A percentile compares a stretch with the other conserved stretches of the same genome.
These are phyloP conservation scores for Bipolaris cookei DNA, from an alignment of 2,329 filamentous ascomycete species.

Conservation along the genomic window DNA sequence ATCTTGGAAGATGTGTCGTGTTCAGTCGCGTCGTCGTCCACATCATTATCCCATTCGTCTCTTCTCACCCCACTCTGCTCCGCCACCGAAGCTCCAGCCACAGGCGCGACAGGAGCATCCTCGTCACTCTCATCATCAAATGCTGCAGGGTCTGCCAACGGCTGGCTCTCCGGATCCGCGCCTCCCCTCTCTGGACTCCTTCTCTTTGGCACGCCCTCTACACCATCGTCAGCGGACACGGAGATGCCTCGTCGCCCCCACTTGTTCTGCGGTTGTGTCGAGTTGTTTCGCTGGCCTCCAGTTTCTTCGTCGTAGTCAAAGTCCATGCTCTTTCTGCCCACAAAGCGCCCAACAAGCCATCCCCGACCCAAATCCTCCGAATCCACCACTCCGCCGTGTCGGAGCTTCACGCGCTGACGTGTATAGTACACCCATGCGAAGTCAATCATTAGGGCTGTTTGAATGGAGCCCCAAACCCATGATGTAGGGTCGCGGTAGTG, in stretches of 20 bases:
- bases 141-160: slow-evolving; percentile 54
- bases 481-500: slow-evolving; percentile 71
- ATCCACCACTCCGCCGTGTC: slow-evolving; percentile 86
- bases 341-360: slow-evolving; percentile 80
- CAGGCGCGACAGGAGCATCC: slow-evolving; percentile 31
- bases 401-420: slow-evolving; percentile 89
- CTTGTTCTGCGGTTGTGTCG: slow-evolving; percentile 48
- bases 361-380: slow-evolving; percentile 84
- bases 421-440: slow-evolving; percentile 98
- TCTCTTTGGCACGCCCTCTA: slow-evolving; percentile 44
- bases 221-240: slow-evolving; percentile 64
- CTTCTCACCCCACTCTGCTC: slow-evolving; percentile 43
- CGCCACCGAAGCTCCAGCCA: slow-evolving; percentile 11
- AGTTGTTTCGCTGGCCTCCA: slow-evolving; percentile 49
- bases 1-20: slow-evolving; percentile 33
- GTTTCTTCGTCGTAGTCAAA: slow-evolving; percentile 64
- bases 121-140: slow-evolving; percentile 57
- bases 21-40: slow-evolving; percentile 44
- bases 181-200: slow-evolving; percentile 23
- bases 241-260: slow-evolving; percentile 66
- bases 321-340: slow-evolving; percentile 64
- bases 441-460: slow-evolving; percentile 88
- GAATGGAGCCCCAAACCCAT: slow-evolving; percentile 84
- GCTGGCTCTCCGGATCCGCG: slow-evolving; percentile 43
- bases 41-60: slow-evolving; percentile 51